phyloP scores from a whole-genome alignment of 208 protist species.

The Trypanosomatidae sp. region DNA sequence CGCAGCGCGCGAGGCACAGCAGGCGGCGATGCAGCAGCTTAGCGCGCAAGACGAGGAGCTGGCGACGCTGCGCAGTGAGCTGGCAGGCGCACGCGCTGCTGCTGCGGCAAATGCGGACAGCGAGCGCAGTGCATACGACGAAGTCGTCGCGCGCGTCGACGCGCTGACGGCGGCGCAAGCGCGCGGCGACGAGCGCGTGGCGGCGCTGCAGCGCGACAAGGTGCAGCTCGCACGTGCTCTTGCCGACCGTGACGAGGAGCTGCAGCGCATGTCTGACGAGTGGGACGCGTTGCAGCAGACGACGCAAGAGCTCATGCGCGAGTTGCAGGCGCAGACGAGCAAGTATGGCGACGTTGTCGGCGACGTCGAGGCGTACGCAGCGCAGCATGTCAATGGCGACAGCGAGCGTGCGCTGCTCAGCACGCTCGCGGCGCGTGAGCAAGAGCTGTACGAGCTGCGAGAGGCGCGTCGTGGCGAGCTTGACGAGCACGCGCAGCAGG shows the following conservation, averaged over 20 bases:
- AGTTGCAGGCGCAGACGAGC: constrained; percentile 39
- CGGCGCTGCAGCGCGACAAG: constrained; percentile 4
- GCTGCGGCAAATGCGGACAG: too few species aligned
- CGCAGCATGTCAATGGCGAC: constrained; percentile 25
- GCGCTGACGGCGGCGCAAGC: constrained; percentile 17
- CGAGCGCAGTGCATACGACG: constrained; percentile 11
- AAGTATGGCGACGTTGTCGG: constrained; percentile 48
- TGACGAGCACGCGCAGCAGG: constrained; percentile 33
- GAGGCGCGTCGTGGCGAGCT: constrained; percentile 38
- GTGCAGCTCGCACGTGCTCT: constrained; percentile 4
- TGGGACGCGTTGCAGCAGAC: constrained; percentile 21
- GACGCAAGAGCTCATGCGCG: constrained; percentile 28
- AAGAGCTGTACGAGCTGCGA: constrained; percentile 55
- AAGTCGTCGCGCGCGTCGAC: constrained; percentile 10
- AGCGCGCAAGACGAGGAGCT: too few species aligned
- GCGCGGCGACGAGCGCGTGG: constrained; percentile 2
- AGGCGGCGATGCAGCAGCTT: too few species aligned
- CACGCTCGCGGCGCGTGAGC: constrained; percentile 33
- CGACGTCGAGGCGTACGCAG: constrained; percentile 46
- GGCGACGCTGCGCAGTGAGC: too few species aligned
- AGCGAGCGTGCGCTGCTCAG: constrained; percentile 46
- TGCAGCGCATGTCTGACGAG: too few species aligned
- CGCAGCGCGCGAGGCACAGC: too few species aligned
- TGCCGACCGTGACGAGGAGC: constrained; percentile 3
- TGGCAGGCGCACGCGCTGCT: too few species aligned